These are phyloP conservation scores for Monilinia fructigena DNA, from an alignment of 2,329 filamentous ascomycete genomes.

Conservation along the genomic window DNA sequence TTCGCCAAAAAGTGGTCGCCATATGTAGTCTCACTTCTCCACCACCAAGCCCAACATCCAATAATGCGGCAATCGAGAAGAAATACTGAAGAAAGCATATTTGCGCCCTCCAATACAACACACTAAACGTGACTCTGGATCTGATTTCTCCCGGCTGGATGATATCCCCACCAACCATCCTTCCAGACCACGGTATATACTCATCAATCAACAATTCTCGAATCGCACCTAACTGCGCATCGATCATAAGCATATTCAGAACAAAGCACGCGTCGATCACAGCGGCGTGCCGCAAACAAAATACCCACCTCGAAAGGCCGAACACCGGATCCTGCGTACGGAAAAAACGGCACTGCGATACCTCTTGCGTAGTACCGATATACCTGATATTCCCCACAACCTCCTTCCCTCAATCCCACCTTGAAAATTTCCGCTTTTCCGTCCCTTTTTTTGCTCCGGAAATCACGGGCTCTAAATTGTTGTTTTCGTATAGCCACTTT, in stretches of 20 bases:
- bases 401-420: not conserved
- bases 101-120: not conserved
- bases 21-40: not conserved
- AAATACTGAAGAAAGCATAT: slow-evolving; percentile 4
- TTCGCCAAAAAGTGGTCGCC: slow-evolving; percentile 4
- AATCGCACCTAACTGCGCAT: not conserved
- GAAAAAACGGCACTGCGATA: not conserved
- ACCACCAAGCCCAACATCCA: not conserved
- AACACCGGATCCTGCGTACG: not conserved
- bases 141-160: not conserved
- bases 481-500: not conserved
- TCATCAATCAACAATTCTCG: not conserved
- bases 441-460: too few relatives aligned
- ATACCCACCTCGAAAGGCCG: not conserved
- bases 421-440: not conserved
- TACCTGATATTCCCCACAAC: not conserved
- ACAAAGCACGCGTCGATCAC: not conserved
- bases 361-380: not conserved
- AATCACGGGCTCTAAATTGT: not conserved
- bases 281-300: not conserved
- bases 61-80: not conserved
- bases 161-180: not conserved
- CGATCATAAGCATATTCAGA: not conserved
- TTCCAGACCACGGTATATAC: not conserved
- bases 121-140: not conserved